Evolutionary conservation across 192 early-diverging fungal genomes (phyloP).

Genomic region (Rhizophagus clarus): DNA sequence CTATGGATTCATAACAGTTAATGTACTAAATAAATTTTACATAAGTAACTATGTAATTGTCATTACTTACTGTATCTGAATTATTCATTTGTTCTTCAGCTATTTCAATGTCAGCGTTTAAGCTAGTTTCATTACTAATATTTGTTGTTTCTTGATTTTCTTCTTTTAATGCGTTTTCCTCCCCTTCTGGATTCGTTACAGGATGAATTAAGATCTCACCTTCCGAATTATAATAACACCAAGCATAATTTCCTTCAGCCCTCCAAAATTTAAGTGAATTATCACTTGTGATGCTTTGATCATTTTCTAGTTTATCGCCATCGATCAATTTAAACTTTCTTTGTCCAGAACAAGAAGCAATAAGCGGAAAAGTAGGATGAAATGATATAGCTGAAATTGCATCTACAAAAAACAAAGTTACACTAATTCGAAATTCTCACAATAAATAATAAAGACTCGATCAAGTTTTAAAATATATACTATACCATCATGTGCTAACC

Average conservation of each 20-base stretch:
- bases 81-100: not conserved
- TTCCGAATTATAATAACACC: not conserved
- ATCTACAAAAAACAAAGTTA: conserved; percentile 46
- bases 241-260: conserved; percentile 19
- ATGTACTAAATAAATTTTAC: not conserved
- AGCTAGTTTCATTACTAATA: not conserved
- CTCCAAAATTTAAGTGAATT: conserved; percentile 45
- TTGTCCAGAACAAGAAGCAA: conserved; percentile 78
- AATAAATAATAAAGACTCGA: not conserved
- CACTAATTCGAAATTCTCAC: not conserved
- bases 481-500: conserved; percentile 36
- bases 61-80: not conserved
- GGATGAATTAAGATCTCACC: not conserved
- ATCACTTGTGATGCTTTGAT: conserved; percentile 27
- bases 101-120: not conserved
- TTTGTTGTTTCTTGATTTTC: not conserved
- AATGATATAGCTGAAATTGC: conserved; percentile 55
- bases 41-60: not conserved
- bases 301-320: conserved; percentile 2
- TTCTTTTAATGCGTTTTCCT: not conserved
- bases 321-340: conserved; percentile 45
- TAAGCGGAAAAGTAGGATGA: conserved; percentile 66
- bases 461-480: not conserved
- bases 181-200: not conserved
- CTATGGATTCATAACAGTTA: not conserved